These are phyloP conservation scores for Penicillium sp. DNA, from an alignment of 2,329 filamentous ascomycete genomes.

Conservation along the genomic window DNA sequence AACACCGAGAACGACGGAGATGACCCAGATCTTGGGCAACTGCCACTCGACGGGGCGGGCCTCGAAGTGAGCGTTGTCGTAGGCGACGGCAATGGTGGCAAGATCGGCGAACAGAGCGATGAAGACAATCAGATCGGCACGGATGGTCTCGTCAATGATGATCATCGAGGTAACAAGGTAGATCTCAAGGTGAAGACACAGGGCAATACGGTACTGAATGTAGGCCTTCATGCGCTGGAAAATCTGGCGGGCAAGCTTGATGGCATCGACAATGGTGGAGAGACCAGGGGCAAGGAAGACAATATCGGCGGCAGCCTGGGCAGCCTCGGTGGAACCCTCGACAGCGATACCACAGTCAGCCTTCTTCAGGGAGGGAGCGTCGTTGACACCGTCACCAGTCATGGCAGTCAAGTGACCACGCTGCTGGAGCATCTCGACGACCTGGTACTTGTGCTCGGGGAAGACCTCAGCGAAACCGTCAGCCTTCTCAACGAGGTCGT, in stretches of 20 bases:
- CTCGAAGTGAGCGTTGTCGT: conserved; percentile 74
- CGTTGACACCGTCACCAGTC: conserved; percentile 73
- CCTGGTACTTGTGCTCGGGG: conserved; percentile 71
- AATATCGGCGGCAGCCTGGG: conserved; percentile 67
- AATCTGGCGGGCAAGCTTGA: conserved; percentile 69
- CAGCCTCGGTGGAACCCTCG: conserved; percentile 66
- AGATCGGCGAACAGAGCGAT: conserved; percentile 74
- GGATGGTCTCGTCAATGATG: conserved; percentile 72
- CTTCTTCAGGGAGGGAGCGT: conserved; percentile 68
- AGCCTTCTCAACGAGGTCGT: conserved; percentile 70
- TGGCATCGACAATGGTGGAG: conserved; percentile 65
- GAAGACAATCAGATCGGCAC: conserved; percentile 69
- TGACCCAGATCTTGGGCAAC: conserved; percentile 75
- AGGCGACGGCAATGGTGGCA: conserved; percentile 71
- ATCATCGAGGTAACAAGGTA: conserved; percentile 74
- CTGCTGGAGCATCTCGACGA: conserved; percentile 70
- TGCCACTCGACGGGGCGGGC: conserved; percentile 73
- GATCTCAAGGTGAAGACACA: conserved; percentile 68
- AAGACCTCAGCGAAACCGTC: conserved; percentile 71
- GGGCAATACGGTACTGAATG: conserved; percentile 70
- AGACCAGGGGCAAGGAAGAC: conserved; percentile 70
- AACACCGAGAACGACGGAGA: conserved; percentile 54
- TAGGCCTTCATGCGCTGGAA: conserved; percentile 76
- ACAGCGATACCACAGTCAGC: conserved; percentile 70
- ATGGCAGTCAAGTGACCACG: conserved; percentile 68